Percentiles rank a stretch among this genome's conserved stretches.
Conservation (phyloP, 768 basidiomycete species). For the Terana coerulea region DNA sequence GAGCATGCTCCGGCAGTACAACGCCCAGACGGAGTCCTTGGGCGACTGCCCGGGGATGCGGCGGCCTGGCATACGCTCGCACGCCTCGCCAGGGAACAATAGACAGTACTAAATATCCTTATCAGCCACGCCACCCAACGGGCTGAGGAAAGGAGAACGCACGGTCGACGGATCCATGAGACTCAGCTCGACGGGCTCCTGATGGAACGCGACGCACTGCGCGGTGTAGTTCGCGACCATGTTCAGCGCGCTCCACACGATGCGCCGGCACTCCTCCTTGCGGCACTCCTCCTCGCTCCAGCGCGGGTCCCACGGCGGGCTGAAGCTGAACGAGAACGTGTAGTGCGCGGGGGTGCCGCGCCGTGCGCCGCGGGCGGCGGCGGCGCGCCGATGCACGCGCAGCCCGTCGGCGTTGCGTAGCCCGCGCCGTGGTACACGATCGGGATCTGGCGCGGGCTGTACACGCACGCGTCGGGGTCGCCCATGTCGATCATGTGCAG, state of each 20-base stretch:
- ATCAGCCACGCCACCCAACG: slow-evolving; percentile 3
- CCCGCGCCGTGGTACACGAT: slow-evolving; percentile 16
- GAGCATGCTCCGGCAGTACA: slow-evolving; percentile 80
- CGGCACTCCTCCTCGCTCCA: slow-evolving; percentile 56
- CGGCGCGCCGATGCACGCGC: slow-evolving; percentile 38
- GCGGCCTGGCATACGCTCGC: slow-evolving; percentile 39
- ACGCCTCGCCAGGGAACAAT: slow-evolving; percentile 72
- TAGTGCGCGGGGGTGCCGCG: slow-evolving; percentile 27
- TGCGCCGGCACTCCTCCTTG: slow-evolving; percentile 68
- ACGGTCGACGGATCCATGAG: slow-evolving; percentile 69
- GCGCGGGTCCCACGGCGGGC: slow-evolving; percentile 56
- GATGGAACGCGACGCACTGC: slow-evolving; percentile 63
- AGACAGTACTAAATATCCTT: slow-evolving; percentile 45
- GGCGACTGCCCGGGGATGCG: slow-evolving; percentile 46
- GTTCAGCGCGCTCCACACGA: slow-evolving; percentile 73
- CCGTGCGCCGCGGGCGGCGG: slow-evolving; percentile 27
- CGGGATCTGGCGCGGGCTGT: slow-evolving; percentile 15
- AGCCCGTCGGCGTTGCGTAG: slow-evolving; percentile 30
- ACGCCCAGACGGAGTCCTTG: slow-evolving; percentile 78
- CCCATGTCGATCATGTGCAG: slow-evolving; percentile 55
- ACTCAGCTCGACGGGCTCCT: slow-evolving; percentile 51
- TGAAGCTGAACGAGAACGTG: slow-evolving; percentile 42
- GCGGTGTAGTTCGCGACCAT: slow-evolving; percentile 66
- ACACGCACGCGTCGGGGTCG: slow-evolving; percentile 35
- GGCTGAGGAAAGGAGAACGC: slow-evolving; percentile 22